Conservation (phyloP, 495 filamentous ascomycete genomes). For the Stereocaulon alpinum region DNA sequence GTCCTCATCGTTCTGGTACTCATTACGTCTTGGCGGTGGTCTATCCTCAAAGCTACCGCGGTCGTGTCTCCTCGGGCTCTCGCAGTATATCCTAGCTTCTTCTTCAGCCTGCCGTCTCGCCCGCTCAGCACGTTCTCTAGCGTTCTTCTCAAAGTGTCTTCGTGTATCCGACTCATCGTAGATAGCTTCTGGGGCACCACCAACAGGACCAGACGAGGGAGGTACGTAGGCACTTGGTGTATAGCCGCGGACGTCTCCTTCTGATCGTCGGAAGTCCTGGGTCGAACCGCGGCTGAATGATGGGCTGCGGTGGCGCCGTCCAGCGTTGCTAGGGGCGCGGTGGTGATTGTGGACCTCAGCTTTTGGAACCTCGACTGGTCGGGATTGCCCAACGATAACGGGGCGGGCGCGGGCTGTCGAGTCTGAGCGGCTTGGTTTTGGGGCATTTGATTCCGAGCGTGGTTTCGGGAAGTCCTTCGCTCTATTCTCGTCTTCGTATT, state of each 20-base stretch:
- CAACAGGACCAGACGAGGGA: conserved; percentile 14
- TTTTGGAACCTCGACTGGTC: conserved; percentile 19
- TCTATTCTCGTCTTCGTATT: conserved; percentile 34
- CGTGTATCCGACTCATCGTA: conserved; percentile 21
- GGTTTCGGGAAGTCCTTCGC: conserved; percentile 11
- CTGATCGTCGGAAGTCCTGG: conserved; percentile 21
- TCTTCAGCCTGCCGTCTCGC: conserved; percentile 20
- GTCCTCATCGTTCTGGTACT: conserved; percentile 22
- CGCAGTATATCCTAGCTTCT: conserved; percentile 18
- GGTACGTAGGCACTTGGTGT: conserved; percentile 12
- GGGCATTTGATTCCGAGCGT: conserved; percentile 15
- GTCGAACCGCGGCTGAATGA: conserved; percentile 18
- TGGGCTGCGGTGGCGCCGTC: conserved; percentile 20
- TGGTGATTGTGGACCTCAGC: conserved; percentile 19
- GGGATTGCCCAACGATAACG: conserved; percentile 1
- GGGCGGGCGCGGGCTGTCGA: conserved; percentile 18
- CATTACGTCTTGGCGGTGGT: conserved; percentile 5
- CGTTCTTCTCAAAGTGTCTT: conserved; percentile 20
- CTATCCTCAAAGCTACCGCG: conserved; percentile 11
- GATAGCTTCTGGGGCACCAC: conserved; percentile 6
- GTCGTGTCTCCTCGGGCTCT: conserved; percentile 25
- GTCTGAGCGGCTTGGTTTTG: conserved; percentile 14
- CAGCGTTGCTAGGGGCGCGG: conserved; percentile 14
- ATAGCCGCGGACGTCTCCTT: conserved; percentile 18
- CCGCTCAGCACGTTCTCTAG: conserved; percentile 19